These are phyloP conservation scores for Steccherinum ochraceum DNA, from an alignment of 768 basidiomycete genomes.

Conservation along the genomic window DNA sequence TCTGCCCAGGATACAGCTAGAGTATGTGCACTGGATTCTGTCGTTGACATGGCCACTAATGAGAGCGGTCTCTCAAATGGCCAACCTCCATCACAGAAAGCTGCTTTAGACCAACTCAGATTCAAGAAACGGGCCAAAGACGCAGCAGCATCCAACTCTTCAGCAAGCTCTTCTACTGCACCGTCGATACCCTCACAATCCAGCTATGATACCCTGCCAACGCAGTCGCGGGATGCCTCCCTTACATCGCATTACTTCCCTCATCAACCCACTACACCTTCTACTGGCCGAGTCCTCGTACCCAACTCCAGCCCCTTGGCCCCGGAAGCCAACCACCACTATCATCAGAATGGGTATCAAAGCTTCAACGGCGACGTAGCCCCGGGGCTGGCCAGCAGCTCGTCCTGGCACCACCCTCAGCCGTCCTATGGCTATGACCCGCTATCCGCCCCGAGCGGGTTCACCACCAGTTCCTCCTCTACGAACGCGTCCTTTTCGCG, in stretches of 20 bases:
- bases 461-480: slow-evolving; percentile 35
- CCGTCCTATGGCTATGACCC: slow-evolving; percentile 36
- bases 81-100: slow-evolving; percentile 28
- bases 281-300: slow-evolving; percentile 57
- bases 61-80: slow-evolving; percentile 15
- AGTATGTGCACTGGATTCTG: slow-evolving; percentile 38
- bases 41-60: slow-evolving; percentile 6
- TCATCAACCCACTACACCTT: slow-evolving; percentile 24
- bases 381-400: slow-evolving; percentile 31
- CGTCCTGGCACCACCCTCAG: slow-evolving; percentile 30
- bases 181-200: slow-evolving; percentile 13
- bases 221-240: slow-evolving; percentile 77
- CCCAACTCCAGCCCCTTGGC: slow-evolving; percentile 67
- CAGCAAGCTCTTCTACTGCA: slow-evolving; percentile 16
- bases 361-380: slow-evolving; percentile 37
- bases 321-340: slow-evolving; percentile 32
- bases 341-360: slow-evolving; percentile 32
- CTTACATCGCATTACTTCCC: slow-evolving; percentile 52
- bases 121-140: slow-evolving; percentile 38
- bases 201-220: slow-evolving; percentile 33
- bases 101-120: slow-evolving; percentile 37
- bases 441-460: slow-evolving; percentile 53
- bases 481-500: slow-evolving; percentile 52
- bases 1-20: slow-evolving; percentile 42
- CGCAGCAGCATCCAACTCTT: slow-evolving; percentile 17